These are phyloP conservation scores for Secale cereale DNA, from an alignment of 176 grass and related monocot species.

Conservation along the genomic window DNA sequence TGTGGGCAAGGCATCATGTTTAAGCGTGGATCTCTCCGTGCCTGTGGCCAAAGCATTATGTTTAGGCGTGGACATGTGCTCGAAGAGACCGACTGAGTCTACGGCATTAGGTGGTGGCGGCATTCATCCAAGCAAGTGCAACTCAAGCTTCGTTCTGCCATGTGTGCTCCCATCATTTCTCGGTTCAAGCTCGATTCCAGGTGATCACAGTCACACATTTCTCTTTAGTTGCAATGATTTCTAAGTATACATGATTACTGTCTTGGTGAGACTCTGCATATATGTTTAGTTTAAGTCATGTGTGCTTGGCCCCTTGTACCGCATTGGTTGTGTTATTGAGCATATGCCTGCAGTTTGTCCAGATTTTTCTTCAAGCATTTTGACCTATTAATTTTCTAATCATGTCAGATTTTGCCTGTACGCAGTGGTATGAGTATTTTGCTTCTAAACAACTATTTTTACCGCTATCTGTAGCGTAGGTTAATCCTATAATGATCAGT, in stretches of 20 bases:
- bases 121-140: background rate
- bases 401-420: background rate
- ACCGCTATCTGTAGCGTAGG: background rate
- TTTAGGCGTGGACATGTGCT: conserved; percentile 3
- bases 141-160: background rate
- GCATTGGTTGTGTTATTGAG: background rate
- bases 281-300: background rate
- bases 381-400: background rate
- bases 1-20: background rate
- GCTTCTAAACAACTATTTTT: background rate
- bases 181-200: background rate
- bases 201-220: background rate
- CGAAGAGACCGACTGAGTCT: background rate
- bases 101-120: background rate
- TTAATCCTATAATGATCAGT: background rate
- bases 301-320: background rate
- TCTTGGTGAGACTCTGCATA: background rate
- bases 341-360: background rate
- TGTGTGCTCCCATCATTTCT: conserved; percentile 29
- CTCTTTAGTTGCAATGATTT: background rate
- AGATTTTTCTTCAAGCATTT: background rate
- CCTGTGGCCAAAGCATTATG: background rate
- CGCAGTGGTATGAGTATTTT: background rate
- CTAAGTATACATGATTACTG: background rate
- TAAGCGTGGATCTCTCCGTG: background rate